A percentile compares a stretch with the other conserved stretches of the same genome.
These are phyloP conservation scores for Colletotrichum sp. DNA, from an alignment of 2,329 filamentous ascomycete genomes.

Conservation along the genomic window DNA sequence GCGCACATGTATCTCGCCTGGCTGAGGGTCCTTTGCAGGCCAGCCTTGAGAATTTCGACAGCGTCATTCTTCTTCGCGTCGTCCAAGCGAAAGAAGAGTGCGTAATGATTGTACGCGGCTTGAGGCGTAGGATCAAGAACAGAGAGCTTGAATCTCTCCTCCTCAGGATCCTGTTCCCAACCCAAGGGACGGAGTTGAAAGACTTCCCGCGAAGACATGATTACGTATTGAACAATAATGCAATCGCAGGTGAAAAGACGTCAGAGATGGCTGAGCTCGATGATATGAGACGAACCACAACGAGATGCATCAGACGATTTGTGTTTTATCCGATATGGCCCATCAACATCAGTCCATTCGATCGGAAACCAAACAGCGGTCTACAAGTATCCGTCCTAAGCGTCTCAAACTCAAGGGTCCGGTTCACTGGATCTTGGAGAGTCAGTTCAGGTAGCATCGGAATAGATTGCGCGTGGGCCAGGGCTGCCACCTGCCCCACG, in stretches of 20 bases:
- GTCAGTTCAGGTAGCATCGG: background rate
- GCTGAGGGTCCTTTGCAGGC: background rate
- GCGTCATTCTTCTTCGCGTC: background rate
- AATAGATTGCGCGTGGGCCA: background rate
- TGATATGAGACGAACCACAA: background rate
- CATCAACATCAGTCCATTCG: background rate
- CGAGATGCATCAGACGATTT: background rate
- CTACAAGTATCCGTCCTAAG: background rate
- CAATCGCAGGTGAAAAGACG: background rate
- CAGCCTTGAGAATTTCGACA: background rate
- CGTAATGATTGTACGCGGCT: background rate
- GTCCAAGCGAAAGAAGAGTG: background rate
- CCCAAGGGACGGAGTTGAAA: background rate
- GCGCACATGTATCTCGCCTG: background rate
- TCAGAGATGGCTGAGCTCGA: background rate
- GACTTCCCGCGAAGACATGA: background rate
- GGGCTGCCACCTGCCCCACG: background rate
- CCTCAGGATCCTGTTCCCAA: background rate
- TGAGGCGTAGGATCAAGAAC: background rate
- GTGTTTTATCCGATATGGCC: background rate
- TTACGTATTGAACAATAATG: background rate
- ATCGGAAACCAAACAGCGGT: background rate
- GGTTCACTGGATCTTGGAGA: background rate
- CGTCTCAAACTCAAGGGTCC: background rate
- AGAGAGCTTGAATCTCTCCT: background rate